Percentiles rank a stretch among this genome's conserved stretches.
These are phyloP conservation scores for Candida mesenterica DNA, from an alignment of 1,139 yeast genomes.

Conservation along the genomic window DNA sequence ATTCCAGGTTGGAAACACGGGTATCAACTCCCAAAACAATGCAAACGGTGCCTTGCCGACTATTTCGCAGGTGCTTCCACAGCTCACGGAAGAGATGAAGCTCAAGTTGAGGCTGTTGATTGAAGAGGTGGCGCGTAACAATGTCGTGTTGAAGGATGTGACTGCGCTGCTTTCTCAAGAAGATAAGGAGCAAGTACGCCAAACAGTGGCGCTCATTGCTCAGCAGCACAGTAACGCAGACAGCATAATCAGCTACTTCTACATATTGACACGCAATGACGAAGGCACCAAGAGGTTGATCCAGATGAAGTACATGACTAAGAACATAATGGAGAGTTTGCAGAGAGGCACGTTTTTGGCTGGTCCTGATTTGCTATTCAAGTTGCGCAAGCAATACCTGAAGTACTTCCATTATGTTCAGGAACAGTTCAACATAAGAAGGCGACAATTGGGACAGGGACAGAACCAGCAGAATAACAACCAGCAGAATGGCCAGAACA, in stretches of 20 bases:
- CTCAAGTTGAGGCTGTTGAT: constrained; percentile 57
- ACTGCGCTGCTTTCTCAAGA: constrained; percentile 58
- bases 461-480: constrained; percentile 1
- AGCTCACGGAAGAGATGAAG: constrained; percentile 45
- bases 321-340: constrained; percentile 68
- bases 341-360: constrained; percentile 64
- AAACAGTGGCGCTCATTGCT: constrained; percentile 54
- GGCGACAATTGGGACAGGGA: constrained; percentile 25
- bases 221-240: constrained; percentile 71
- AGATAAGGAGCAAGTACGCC: constrained; percentile 63
- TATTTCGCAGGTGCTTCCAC: constrained; percentile 30
- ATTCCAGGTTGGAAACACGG: neutral
- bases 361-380: constrained; percentile 65
- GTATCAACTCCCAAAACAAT: neutral
- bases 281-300: constrained; percentile 75
- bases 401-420: constrained; percentile 74
- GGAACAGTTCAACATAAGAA: constrained; percentile 38
- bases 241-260: constrained; percentile 74
- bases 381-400: constrained; percentile 68
- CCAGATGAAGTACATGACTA: constrained; percentile 77
- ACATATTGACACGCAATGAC: constrained; percentile 65
- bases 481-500: neutral
- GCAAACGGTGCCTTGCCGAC: constrained; percentile 7
- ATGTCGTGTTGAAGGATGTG: constrained; percentile 64
- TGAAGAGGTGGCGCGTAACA: constrained; percentile 67